A percentile compares a stretch with the other conserved stretches of the same genome.
These are phyloP conservation scores for Hansfordia pulvinata DNA, from an alignment of 2,329 filamentous ascomycete genomes.

Conservation along the genomic window DNA sequence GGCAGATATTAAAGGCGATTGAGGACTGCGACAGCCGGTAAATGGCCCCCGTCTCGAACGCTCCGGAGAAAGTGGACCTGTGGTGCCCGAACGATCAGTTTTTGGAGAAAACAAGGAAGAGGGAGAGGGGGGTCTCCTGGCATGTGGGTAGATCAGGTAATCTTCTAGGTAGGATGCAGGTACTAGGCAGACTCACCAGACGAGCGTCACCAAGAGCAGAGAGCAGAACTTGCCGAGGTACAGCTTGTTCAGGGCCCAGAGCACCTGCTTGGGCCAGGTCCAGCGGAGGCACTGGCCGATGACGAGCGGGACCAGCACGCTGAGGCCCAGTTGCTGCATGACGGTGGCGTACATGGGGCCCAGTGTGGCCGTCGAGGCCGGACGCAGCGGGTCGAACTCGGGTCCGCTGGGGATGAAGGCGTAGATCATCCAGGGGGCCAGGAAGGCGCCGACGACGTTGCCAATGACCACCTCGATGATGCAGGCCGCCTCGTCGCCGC, in stretches of 20 bases:
- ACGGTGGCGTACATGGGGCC: conserved; percentile 51
- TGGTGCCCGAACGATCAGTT: conserved; percentile 20
- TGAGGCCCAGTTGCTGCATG: conserved; percentile 54
- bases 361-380: conserved; percentile 36
- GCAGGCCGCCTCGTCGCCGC: conserved; percentile 52
- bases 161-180: neutral
- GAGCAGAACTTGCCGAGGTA: conserved; percentile 35
- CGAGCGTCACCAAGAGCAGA: conserved; percentile 30
- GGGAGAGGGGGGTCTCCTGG: too few relatives aligned
- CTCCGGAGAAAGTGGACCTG: conserved; percentile 55
- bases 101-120: conserved; percentile 19
- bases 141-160: too few relatives aligned
- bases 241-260: conserved; percentile 37
- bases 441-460: conserved; percentile 54
- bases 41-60: conserved; percentile 51
- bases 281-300: conserved; percentile 47
- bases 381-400: conserved; percentile 43
- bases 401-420: conserved; percentile 39
- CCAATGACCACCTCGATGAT: conserved; percentile 58
- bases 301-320: conserved; percentile 49
- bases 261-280: conserved; percentile 33
- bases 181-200: conserved; percentile 30
- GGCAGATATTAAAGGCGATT: conserved; percentile 52
- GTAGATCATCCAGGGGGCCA: conserved; percentile 50
- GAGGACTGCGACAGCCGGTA: conserved; percentile 42